Evolutionary conservation across 164 flowering plant genomes (phyloP), one percentile per base, ranked within the genome.

Genomic region (Cinnamomum micranthum): DNA sequence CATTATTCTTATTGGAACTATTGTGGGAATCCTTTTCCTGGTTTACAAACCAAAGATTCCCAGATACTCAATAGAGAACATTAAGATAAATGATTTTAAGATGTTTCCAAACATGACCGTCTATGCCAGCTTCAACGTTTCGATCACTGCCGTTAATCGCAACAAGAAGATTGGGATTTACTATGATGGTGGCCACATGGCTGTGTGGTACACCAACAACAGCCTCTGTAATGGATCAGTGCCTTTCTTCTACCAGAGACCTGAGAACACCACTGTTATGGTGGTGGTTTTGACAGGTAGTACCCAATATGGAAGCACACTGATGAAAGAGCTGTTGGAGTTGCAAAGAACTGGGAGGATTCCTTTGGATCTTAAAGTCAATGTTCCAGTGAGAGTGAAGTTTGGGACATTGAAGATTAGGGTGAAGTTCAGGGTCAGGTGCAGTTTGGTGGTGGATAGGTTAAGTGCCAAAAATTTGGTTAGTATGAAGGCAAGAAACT

Each of bases 161-260:
- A 94, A 94, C 87, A 81, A 83, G 83, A 87, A 82, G 59, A 89
- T 92, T 1, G 98, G 98, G 27, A 92, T 94, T 25, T 87, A 86
- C 84, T 94, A 91, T 65, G 88, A 89, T 75, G 97, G 97, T 0
- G 85, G 96, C 23, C 35, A 11, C 2, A 2, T 92, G 28, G 87
- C 86, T 5, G 93, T 84, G 13, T 88, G 74, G 81, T 90, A 87
- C 80, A 77, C 70, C 0, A 81, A 77, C 20, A 85, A 83, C 1
- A 71, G 83, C 55, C 88, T 94, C 0, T 82, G 89, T 68, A 74
- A 82, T 55, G 98, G 98, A 3, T 71, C 85, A 2, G 68, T 90
- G 73, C 97, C 98, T 0, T 78, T 73, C 58, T 94, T 94, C 83
- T 94, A 92, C 69, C 98, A 94, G 77, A 94, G 95, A 3, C 95